Evolutionary conservation across 208 protist species (phyloP), one percentile per base, ranked within the genome.

Genomic region (Leishmania gerbilli): DNA sequence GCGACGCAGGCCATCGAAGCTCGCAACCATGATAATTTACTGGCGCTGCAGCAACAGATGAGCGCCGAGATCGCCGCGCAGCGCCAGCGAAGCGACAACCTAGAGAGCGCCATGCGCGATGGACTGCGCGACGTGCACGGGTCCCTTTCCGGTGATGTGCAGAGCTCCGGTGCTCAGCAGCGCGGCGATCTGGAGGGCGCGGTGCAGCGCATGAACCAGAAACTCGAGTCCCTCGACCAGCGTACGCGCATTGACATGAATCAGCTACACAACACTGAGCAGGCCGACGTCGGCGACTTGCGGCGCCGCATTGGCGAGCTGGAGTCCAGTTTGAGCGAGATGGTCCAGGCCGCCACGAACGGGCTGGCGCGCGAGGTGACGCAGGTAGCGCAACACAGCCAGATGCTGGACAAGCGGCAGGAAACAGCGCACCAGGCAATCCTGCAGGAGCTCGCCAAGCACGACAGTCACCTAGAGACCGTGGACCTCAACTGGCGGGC

Each of bases 401-500:
- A 96, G 78, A 79, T 77, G 40, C 82, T 90, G 6, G 93, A 95
- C 71, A 80, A 77, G 11, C 88, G 85, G 5, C 85, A 94, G 78
- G 84, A 83, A 62, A 69, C 83, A 2, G 83, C 87, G 17, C 91
- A 97, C 53, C 92, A 97, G 80, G 80, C 86, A 49, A 74, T 96
- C 31, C 56, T 95, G 69, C 84, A 92, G 69, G 92, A 96, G 81
- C 83, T 97, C 27, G 77, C 87, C 37, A 92, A 94, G 79, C 90
- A 96, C 77, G 89, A 95, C 42, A 77, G 84, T 40, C 89, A 93
- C 47, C 85, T 95, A 75, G 92, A 96, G 78, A 88, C 81, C 1
- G 87, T 96, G 40, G 92, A 97, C 69, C 68, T 91, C 4, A 95
- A 89, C 84, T 97, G 91, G 93, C 89, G 92, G 1, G 85, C 92